Evolutionary conservation across 2,329 filamentous ascomycete species (phyloP).

Genomic region (Aureobasidium sp.): DNA sequence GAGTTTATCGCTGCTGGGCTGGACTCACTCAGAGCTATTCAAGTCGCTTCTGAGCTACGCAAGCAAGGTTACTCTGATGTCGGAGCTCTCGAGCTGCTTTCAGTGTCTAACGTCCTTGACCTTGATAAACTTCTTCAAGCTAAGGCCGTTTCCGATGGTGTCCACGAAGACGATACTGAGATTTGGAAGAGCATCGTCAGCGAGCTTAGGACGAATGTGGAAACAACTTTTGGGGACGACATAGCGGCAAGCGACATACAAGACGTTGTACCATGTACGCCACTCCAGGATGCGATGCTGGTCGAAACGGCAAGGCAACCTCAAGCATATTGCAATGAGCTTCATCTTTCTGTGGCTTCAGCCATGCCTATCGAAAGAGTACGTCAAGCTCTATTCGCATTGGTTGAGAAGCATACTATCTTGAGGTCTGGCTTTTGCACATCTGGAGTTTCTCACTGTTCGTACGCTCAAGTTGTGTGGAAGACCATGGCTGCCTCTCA

Average conservation of each 20-base stretch:
- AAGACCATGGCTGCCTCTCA: slow-evolving; percentile 33
- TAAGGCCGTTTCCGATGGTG: neutral
- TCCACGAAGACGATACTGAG: neutral
- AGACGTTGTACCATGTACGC: slow-evolving; percentile 55
- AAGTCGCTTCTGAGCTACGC: slow-evolving; percentile 58
- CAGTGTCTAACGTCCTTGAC: slow-evolving; percentile 42
- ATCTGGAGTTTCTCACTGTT: slow-evolving; percentile 36
- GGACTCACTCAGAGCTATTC: slow-evolving; percentile 60
- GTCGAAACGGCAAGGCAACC: slow-evolving; percentile 58
- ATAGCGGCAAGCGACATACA: slow-evolving; percentile 23
- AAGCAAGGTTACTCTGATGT: slow-evolving; percentile 45
- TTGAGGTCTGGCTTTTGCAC: slow-evolving; percentile 67
- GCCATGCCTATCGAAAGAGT: slow-evolving; percentile 16
- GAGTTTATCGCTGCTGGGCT: slow-evolving; percentile 51
- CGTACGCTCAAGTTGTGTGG: slow-evolving; percentile 61
- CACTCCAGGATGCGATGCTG: slow-evolving; percentile 74
- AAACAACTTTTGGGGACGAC: neutral
- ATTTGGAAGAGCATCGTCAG: neutral
- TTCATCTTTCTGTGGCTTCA: slow-evolving; percentile 54
- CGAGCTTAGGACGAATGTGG: neutral
- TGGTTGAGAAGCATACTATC: slow-evolving; percentile 55
- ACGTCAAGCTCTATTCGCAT: slow-evolving; percentile 39
- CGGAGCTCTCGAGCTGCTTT: slow-evolving; percentile 56
- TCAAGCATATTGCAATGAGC: slow-evolving; percentile 68
- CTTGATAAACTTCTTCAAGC: slow-evolving; percentile 14